Conservation (phyloP, 108 stramenopile genomes). For the Skeletonema tropicum region DNA sequence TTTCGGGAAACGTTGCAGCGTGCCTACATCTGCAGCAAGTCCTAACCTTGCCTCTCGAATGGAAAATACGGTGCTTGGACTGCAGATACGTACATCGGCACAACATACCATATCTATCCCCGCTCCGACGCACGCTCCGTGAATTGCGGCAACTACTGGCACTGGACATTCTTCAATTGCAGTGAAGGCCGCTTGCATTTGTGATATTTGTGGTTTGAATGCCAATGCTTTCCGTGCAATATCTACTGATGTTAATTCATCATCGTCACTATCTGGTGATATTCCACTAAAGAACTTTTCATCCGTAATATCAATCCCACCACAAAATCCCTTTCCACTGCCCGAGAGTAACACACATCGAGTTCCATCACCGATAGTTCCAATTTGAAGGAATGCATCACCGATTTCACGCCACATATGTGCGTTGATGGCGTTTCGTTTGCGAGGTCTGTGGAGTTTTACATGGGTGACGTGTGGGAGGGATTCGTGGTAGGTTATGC, state of each 20-base stretch:
- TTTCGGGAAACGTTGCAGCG: conserved; percentile 79
- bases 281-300: conserved; percentile 45
- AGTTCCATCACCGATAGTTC: conserved; percentile 59
- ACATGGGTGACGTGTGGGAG: conserved; percentile 58
- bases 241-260: conserved; percentile 36
- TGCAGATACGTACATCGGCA: conserved; percentile 71
- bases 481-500: conserved; percentile 25
- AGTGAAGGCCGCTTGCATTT: conserved; percentile 80
- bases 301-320: conserved; percentile 77
- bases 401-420: conserved; percentile 84
- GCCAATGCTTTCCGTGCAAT: conserved; percentile 63
- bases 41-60: conserved; percentile 74
- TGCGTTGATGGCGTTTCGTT: conserved; percentile 74
- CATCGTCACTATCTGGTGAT: conserved; percentile 10
- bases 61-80: conserved; percentile 59
- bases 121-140: conserved; percentile 80
- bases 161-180: conserved; percentile 78
- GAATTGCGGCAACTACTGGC: conserved; percentile 78
- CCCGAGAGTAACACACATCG: conserved; percentile 70
- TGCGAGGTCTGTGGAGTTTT: conserved; percentile 58
- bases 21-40: conserved; percentile 82
- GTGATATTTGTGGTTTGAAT: conserved; percentile 65
- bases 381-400: conserved; percentile 52
- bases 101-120: conserved; percentile 71
- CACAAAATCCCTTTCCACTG: conserved; percentile 69